Base-by-base conservation (phyloP, 257 asterid species). In the Forsythia suspensa region DNA sequence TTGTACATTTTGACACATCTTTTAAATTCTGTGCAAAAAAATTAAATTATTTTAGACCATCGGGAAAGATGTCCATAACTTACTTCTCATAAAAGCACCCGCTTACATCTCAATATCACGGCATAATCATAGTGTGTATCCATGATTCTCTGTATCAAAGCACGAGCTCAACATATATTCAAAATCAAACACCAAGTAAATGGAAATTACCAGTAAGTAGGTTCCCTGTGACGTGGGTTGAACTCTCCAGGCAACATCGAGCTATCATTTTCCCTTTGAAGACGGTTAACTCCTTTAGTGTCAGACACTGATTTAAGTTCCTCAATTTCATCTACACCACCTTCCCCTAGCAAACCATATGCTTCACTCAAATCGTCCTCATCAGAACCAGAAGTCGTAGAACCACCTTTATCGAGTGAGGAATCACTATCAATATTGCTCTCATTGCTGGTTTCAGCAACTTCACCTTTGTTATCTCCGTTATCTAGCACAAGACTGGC, bases 201-300 rank as follows among this genome's bases (percentile, higher is more conserved):
- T 6, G 38, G 40, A 76, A 55, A 40, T 79, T 90, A 95, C 99
- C 98, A 89, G 82, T 89, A 92, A 69, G 86, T 52, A 83, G 99
- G 99, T 79, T 95, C 99, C 74, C 97, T 87, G 76, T 88, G 91
- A 43, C 91, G 92, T 55, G 90, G 96, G 78, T 91, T 80, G 85
- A 93, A 94, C 70, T 94, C 95, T 69, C 95, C 92, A 8, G 92
- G 96, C 46, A 79, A 76, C 2, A 61, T 24, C 55, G 76, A 38
- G 76, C 75, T 77, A 34, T 21, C 44, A 21, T 68, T 82, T 65
- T 65, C 80, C 52, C 37, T 71, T 77, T 86, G 90, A 80, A 72
- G 41, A 69, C 68, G 76, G 15, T 57, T 75, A 11, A 15, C 70
- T 42, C 66, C 79, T 52, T 76, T 75, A 57, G 39, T 18, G 40